Evolutionary conservation across 2,329 filamentous ascomycete genomes (phyloP), one percentile per base, ranked within the genome.

Genomic region (Pestalotiopsis sp.): DNA sequence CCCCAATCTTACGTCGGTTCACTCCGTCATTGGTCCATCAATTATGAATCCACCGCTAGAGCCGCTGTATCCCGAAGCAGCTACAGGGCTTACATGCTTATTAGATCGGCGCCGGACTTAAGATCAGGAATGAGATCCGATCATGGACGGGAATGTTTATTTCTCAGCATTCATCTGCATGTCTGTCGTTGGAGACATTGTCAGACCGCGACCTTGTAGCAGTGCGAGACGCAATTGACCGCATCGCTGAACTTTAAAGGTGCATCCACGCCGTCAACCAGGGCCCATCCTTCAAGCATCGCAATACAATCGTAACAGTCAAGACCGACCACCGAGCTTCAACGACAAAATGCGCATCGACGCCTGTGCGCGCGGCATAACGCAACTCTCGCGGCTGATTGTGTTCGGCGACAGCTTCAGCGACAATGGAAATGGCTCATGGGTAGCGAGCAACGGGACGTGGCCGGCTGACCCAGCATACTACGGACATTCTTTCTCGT

Each of bases 351-450:
- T 52, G 44, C 44, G 44, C 9, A 52, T 52, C 14, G 44, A 52
- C 44, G 17, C 44, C 6, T 52, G 17, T n/a, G 44, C 44, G 3
- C 44, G 44, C 1, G 44, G 44, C 3, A 11, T 52, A 3, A 52
- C 44, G 17, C 44, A 52, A 17, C 44, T 58, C 11, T 58, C 56
- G 0, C 56, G 56, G 14, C 17, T 58, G 56, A n/a, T 58, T 2
- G 56, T 58, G 22, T 58, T 58, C 1, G 56, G 56, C 10, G 56
- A 58, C 56, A 58, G 56, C 56, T 58, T 58, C 56, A 58, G 56
- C 24, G 56, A 58, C 56, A 58, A 58, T 35, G 56, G 56, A 11
- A 58, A 58, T 58, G 56, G 56, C 56, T 58, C 56, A 17, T 58
- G 56, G 56, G 26, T 58, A 58, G 24, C 56, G 13, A 58, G 56